Evolutionary conservation across 1,284 basidiomycete species (phyloP).

Genomic region (Kalmanozyma brasiliensis): DNA sequence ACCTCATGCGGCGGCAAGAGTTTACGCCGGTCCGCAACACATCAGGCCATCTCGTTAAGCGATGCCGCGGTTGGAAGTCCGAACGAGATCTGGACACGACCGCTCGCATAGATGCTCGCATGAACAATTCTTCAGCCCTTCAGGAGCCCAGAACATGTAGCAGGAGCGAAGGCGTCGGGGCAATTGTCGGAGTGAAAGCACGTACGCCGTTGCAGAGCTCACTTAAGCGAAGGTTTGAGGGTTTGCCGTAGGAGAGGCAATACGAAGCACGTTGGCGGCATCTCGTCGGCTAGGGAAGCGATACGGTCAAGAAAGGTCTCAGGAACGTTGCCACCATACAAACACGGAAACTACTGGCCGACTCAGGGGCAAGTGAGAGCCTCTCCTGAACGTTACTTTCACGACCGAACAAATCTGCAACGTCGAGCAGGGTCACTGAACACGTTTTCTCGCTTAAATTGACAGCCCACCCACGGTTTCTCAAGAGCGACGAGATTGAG

Average conservation of each 20-base stretch:
- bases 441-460: conserved; percentile 42
- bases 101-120: too few species aligned
- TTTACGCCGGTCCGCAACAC: too few species aligned
- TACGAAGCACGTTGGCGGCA: conserved; percentile 20
- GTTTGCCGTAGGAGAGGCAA: too few species aligned
- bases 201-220: neutral
- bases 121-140: too few species aligned
- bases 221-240: neutral
- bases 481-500: conserved; percentile 4
- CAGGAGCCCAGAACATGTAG: too few species aligned
- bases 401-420: too few species aligned
- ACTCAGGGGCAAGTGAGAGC: neutral
- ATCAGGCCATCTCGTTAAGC: too few species aligned
- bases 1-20: conserved; percentile 4
- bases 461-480: conserved; percentile 13
- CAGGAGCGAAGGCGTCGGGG: too few species aligned
- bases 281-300: neutral
- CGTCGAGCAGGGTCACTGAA: neutral
- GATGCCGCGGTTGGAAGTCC: too few species aligned
- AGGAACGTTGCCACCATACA: conserved; percentile 1
- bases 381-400: neutral
- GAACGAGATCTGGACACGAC: too few species aligned
- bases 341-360: too few species aligned
- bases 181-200: neutral
- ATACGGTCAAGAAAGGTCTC: neutral